A percentile compares a stretch with the other conserved stretches of the same genome.
These are phyloP conservation scores for Globisporangium orthogonon DNA, from an alignment of 352 stramenopile genomes.

Conservation along the genomic window DNA sequence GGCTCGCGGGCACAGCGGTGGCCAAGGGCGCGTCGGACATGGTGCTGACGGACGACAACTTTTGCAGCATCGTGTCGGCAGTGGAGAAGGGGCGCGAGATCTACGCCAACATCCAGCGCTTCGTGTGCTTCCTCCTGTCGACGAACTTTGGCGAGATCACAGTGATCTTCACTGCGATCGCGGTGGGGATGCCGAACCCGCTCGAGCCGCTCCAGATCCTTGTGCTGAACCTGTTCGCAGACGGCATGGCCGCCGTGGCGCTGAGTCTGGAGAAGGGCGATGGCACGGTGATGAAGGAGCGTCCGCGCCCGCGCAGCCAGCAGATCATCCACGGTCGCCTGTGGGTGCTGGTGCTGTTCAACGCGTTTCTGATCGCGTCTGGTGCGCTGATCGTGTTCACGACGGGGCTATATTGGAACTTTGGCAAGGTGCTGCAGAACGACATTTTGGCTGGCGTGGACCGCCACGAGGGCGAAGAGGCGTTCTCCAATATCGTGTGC, in stretches of 20 bases:
- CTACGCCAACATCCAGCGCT: constrained; percentile 98
- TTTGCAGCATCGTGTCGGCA: constrained; percentile 95
- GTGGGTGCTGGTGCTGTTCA: constrained; percentile 52
- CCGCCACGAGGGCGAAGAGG: constrained; percentile 25
- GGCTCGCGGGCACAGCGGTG: constrained; percentile 95
- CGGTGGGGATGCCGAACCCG: constrained; percentile 65
- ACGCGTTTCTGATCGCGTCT: constrained; percentile 43
- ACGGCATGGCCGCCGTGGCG: constrained; percentile 77
- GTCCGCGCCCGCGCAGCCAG: constrained; percentile 46
- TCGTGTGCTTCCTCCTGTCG: constrained; percentile 97
- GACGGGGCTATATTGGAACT: constrained; percentile 74
- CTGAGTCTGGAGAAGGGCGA: constrained; percentile 71
- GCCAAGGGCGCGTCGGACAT: constrained; percentile 98
- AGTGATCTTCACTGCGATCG: constrained; percentile 69
- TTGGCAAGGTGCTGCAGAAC: constrained; percentile 33
- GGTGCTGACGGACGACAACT: constrained; percentile 98
- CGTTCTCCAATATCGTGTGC: constrained; percentile 54
- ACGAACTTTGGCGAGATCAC: constrained; percentile 95
- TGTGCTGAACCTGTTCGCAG: constrained; percentile 99
- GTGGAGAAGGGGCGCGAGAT: constrained; percentile 95
- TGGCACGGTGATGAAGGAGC: constrained; percentile 54
- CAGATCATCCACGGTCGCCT: constrained; percentile 52
- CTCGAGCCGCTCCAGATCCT: constrained; percentile 97
- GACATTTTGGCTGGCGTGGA: constrained; percentile 53
- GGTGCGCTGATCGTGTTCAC: constrained; percentile 33